These are phyloP conservation scores for Luffa acutangula DNA, from an alignment of 306 rosid species.

Conservation along the genomic window DNA sequence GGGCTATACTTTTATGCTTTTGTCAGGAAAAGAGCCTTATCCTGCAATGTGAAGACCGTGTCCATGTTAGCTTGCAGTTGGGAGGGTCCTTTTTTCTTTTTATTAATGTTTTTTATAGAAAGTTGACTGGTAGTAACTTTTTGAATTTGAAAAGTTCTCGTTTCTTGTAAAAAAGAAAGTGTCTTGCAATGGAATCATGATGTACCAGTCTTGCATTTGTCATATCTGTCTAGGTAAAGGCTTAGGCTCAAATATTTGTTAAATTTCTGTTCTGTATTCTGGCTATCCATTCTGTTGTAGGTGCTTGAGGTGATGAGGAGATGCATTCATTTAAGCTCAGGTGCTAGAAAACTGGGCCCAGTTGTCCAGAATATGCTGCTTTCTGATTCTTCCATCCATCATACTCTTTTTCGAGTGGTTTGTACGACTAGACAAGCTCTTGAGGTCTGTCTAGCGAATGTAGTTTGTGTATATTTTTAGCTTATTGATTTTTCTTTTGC, in stretches of 20 bases:
- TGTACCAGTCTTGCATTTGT: neutral
- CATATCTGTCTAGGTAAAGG: neutral
- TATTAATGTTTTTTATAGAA: neutral
- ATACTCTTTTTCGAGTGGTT: constrained; percentile 52
- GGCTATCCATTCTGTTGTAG: constrained; percentile 25
- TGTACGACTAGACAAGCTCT: constrained; percentile 61
- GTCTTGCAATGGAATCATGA: neutral
- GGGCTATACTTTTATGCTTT: neutral
- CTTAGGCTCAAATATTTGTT: neutral
- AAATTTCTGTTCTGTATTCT: neutral
- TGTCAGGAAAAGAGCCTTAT: neutral
- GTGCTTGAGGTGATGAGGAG: constrained; percentile 80
- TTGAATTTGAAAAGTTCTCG: neutral
- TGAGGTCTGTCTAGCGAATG: constrained; percentile 47
- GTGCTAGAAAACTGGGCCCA: constrained; percentile 43
- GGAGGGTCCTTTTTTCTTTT: neutral
- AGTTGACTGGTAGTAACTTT: neutral
- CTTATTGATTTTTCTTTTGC: constrained; percentile 8
- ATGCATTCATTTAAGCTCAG: constrained; percentile 42
- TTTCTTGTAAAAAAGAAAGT: neutral
- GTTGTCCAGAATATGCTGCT: constrained; percentile 46
- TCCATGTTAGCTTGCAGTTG: neutral
- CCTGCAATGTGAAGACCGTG: neutral
- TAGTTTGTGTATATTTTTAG: constrained; percentile 14
- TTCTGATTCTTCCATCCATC: constrained; percentile 82